Percentiles rank a stretch among this genome's conserved stretches.
Conservation (phyloP, 305 asterid species). For the Fraxinus greggii region DNA sequence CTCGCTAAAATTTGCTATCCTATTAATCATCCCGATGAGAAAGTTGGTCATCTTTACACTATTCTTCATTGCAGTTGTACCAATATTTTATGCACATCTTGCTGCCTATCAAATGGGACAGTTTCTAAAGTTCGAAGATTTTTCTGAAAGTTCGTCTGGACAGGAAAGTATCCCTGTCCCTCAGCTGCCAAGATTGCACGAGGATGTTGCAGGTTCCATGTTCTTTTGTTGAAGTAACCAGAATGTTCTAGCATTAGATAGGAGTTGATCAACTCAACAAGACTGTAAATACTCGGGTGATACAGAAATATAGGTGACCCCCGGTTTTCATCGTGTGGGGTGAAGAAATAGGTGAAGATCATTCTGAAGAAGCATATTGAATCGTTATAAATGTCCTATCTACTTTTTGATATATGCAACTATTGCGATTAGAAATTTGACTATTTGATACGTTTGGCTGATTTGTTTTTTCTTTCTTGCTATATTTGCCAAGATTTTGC, state of each 20-base stretch:
- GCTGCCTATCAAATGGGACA: constrained; percentile 82
- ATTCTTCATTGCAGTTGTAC: constrained; percentile 62
- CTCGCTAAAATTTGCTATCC: constrained; percentile 2
- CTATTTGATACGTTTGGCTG: not conserved
- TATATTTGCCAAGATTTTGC: not conserved
- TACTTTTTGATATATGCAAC: not conserved
- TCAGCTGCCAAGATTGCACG: constrained; percentile 69
- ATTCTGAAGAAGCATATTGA: not conserved
- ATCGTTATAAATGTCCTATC: not conserved
- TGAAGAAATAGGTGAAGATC: not conserved
- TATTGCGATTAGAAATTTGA: not conserved
- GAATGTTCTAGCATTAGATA: not conserved
- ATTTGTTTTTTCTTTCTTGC: not conserved
- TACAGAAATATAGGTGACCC: not conserved
- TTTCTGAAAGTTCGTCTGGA: constrained; percentile 46
- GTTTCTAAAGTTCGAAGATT: constrained; percentile 65
- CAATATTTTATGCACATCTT: constrained; percentile 84
- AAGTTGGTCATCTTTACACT: not conserved
- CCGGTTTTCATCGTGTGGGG: not conserved
- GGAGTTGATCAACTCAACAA: not conserved
- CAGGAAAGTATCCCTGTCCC: constrained; percentile 41
- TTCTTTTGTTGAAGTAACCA: constrained; percentile 64
- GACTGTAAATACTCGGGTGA: constrained; percentile 27
- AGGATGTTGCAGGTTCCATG: constrained; percentile 72
- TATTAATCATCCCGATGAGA: not conserved